Evolutionary conservation across 2,329 filamentous ascomycete species (phyloP), one percentile per base, ranked within the genome.

Genomic region (Microdochium trichocladiopsis): DNA sequence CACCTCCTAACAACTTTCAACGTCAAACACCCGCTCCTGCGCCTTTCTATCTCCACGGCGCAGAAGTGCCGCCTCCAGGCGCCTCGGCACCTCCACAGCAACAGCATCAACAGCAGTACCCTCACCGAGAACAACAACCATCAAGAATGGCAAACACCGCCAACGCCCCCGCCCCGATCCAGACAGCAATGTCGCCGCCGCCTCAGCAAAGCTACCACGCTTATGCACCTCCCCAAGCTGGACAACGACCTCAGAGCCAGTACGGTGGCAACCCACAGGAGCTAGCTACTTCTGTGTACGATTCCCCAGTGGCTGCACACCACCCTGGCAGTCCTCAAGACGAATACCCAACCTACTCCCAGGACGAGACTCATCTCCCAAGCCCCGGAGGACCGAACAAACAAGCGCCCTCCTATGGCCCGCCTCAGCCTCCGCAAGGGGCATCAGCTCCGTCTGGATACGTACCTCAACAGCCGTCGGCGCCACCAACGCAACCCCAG

Each of bases 241-340:
- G 67, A 52, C 81, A 80, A 52, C 81, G 79, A 16, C 84, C 83
- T 3, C 80, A 84, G 62, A 86, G 83, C 66, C 87, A 82, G 11
- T 87, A 87, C 60, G 37, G 37, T 45, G 83, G 84, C 25, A 81
- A 83, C 57, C 83, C 88, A 1, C 88, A 92, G 68, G 88, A 93
- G 69, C 74, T 93, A 48, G 86, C 87, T 24, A 90, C 88, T 0
- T 88, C 87, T 1, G 82, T 82, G 10, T 92, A 91, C 62, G 87
- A 91, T 66, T 88, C 87, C 3, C 88, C 87, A 43, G 77, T 88
- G 37, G 80, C 76, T 12, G 67, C 75, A 5, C 75, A 79, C 63
- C 76, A 75, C 61, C 71, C 72, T 25, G 69, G 63, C 11, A 18
- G 12, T 56, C 70, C 70, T 47, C 65, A 68, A 16, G 68, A 69